Percentiles rank a stretch among this genome's conserved stretches.
phyloP scores from a whole-genome alignment of 164 flowering plant genomes.

The Stephania japonica region DNA sequence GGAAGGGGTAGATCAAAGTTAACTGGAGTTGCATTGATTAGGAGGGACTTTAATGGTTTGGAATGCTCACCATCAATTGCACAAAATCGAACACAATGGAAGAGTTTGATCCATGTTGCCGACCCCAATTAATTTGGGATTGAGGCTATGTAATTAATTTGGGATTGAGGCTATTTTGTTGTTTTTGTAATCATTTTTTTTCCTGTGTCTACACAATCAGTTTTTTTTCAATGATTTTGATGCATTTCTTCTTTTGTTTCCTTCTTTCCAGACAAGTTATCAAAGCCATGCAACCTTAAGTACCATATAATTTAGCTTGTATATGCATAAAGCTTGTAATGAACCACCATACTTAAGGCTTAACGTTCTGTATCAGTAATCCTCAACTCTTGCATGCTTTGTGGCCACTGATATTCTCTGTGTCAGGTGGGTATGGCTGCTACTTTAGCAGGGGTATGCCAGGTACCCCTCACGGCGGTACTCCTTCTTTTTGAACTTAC shows the following conservation, averaged over 20 bases:
- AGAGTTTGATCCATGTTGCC: too few relatives aligned
- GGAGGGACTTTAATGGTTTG: too few relatives aligned
- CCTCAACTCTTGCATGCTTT: not conserved
- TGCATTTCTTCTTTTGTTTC: not conserved
- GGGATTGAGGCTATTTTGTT: too few relatives aligned
- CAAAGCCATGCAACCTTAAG: not conserved
- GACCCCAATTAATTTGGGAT: too few relatives aligned
- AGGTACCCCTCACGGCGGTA: constrained; percentile 91
- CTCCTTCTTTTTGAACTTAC: constrained; percentile 87
- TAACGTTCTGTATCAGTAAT: not conserved
- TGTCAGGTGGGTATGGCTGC: constrained; percentile 99
- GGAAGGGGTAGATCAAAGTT: too few relatives aligned
- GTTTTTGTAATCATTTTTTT: too few relatives aligned
- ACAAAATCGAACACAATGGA: too few relatives aligned
- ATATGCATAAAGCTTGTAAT: not conserved
- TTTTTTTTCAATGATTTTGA: too few relatives aligned
- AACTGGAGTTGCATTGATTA: too few relatives aligned
- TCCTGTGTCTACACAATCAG: too few relatives aligned
- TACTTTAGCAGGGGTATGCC: constrained; percentile 95
- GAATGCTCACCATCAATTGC: too few relatives aligned
- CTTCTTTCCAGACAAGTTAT: not conserved
- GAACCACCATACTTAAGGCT: not conserved
- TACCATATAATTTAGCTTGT: not conserved
- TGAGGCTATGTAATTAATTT: too few relatives aligned
- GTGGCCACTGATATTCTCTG: not conserved